Evolutionary conservation across 441 rosid genomes (phyloP), one percentile per base, ranked within the genome.

Genomic region (Erodium texanum): DNA sequence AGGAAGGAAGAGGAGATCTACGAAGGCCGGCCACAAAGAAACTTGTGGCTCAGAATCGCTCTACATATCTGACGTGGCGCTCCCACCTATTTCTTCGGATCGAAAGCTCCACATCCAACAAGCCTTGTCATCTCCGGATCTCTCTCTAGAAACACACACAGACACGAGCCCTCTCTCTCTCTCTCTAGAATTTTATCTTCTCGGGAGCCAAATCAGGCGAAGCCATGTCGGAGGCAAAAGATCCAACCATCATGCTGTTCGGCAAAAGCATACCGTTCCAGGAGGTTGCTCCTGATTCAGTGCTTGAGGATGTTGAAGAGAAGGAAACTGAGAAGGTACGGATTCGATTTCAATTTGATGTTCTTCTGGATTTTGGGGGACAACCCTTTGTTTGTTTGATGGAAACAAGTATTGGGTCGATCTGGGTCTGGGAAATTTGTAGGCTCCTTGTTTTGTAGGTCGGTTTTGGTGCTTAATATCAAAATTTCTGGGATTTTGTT

Each of bases 11-110:
- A 74, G 61, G 64, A 76, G 73, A 34, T 76, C 70, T 83, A 45
- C 4, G 76, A 74, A 80, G 84, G 80, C 11, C 11, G 45, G 45
- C 96, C 87, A 87, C 83, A 79, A 82, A 27, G 61, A 20, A 81
- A 68, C 79, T 81, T 83, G 90, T 88, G 98, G 98, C 88, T 87
- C 73, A 83, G 73, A 86, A 84, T 81, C 58, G n/a, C 68, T 73
- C 75, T 63, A 45, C 10, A 0, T 19, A 45, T 79, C 67, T 81
- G 85, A 88, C 88, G 87, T 89, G 98, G 87, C 88, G 66, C 23
- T 14, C 74, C 67, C 19, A 59, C 76, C 81, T 43, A 67, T 73
- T 62, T 66, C 16, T 74, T 76, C 73, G 80, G 85, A 85, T 82
- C 78, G 76, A 82, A 82, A 82, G 70, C 74, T 27, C 4, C 29